A percentile compares a stretch with the other conserved stretches of the same genome.
Evolutionary conservation across 352 stramenopile species (phyloP).

Genomic region (Globisporangium camurandrum): DNA sequence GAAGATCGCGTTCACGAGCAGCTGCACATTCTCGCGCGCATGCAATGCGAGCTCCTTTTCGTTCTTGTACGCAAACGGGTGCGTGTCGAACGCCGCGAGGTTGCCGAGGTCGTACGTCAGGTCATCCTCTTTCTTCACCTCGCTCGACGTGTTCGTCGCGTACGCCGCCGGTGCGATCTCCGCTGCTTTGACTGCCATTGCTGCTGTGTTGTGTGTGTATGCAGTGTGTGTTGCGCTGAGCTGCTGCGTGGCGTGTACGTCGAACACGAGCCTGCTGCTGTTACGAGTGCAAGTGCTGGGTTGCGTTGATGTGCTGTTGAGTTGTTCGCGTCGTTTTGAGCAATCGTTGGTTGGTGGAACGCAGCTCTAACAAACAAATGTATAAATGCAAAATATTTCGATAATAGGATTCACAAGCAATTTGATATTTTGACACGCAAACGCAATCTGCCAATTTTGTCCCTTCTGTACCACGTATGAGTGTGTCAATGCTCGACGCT

Average conservation of each 20-base stretch:
- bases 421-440: no score
- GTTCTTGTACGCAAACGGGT: constrained; percentile 73
- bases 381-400: not conserved
- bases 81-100: constrained; percentile 84
- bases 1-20: constrained; percentile 91
- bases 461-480: no score
- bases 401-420: no score
- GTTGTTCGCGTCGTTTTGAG: not conserved
- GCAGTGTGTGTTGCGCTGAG: constrained; percentile 1
- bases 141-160: constrained; percentile 46
- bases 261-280: not conserved
- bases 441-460: no score
- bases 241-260: not conserved
- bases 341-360: not conserved
- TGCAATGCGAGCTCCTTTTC: constrained; percentile 88
- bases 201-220: constrained; percentile 5
- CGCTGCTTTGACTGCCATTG: constrained; percentile 69
- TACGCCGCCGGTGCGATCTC: constrained; percentile 78
- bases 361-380: not conserved
- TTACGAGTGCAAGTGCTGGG: not conserved
- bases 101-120: constrained; percentile 87
- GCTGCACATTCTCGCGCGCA: constrained; percentile 89
- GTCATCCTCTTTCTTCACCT: constrained; percentile 77
- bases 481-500: not conserved
- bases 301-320: not conserved